These are phyloP conservation scores for Coniochaeta hoffmannii DNA, from an alignment of 2,329 filamentous ascomycete genomes.

Conservation along the genomic window DNA sequence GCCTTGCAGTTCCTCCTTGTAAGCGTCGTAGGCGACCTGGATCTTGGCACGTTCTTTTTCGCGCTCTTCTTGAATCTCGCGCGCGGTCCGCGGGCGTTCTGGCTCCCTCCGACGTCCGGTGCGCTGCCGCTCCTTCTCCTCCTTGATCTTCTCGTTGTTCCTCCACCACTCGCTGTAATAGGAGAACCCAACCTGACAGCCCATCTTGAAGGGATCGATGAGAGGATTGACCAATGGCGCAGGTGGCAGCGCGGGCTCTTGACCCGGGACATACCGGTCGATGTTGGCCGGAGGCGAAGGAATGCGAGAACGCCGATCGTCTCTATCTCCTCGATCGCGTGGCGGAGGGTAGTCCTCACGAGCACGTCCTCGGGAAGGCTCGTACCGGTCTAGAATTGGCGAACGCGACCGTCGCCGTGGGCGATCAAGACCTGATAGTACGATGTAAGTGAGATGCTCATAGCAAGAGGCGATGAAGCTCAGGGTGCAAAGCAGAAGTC, in stretches of 20 bases:
- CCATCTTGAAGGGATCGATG: conserved; percentile 62
- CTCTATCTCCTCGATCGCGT: conserved; percentile 22
- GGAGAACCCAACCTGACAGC: conserved; percentile 78
- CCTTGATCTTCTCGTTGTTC: conserved; percentile 72
- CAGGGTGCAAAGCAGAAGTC: no score
- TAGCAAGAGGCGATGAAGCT: conserved; percentile 9
- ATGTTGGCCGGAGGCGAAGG: conserved; percentile 62
- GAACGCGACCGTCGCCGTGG: conserved; percentile 60
- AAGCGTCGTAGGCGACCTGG: conserved; percentile 59
- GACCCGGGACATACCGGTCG: conserved; percentile 77
- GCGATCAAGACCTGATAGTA: conserved; percentile 44
- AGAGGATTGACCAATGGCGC: conserved; percentile 55
- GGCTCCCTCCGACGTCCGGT: conserved; percentile 63
- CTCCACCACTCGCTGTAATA: conserved; percentile 87
- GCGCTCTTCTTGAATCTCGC: conserved; percentile 64
- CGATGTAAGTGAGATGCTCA: conserved; percentile 15
- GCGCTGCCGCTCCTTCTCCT: conserved; percentile 65
- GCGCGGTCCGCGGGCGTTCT: conserved; percentile 53
- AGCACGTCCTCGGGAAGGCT: conserved; percentile 51
- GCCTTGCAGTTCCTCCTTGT: conserved; percentile 61
- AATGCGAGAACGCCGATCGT: conserved; percentile 36
- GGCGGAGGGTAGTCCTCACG: conserved; percentile 58
- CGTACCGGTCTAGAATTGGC: conserved; percentile 68
- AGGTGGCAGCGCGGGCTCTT: conserved; percentile 45
- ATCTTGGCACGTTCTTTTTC: conserved; percentile 75